Conservation (phyloP, 2,329 filamentous ascomycete genomes). For the Ustulina deusta region DNA sequence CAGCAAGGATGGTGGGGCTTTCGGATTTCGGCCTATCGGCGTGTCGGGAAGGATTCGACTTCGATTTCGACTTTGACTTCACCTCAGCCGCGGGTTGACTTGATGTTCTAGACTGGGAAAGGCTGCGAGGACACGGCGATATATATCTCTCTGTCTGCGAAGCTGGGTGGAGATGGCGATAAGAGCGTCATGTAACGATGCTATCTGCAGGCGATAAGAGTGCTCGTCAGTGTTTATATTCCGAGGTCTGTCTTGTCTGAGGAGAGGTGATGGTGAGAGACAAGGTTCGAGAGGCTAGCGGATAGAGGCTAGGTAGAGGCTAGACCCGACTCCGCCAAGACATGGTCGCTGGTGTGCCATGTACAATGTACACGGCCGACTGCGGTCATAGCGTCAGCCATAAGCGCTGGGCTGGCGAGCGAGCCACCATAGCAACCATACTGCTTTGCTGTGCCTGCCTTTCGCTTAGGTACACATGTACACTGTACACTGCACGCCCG, state of each 20-base stretch:
- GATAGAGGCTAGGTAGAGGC: slow-evolving; percentile 17
- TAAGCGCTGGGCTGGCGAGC: slow-evolving; percentile 20
- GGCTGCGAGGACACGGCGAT: slow-evolving; percentile 34
- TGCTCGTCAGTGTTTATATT: slow-evolving; percentile 19
- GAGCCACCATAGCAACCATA: slow-evolving; percentile 1
- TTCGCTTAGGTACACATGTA: slow-evolving; percentile 8
- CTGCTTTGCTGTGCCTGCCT: neutral
- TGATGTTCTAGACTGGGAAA: slow-evolving; percentile 32
- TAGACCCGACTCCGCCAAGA: slow-evolving; percentile 32
- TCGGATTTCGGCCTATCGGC: slow-evolving; percentile 28
- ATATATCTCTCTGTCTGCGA: slow-evolving; percentile 34
- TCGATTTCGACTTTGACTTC: slow-evolving; percentile 23
- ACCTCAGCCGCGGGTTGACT: slow-evolving; percentile 32
- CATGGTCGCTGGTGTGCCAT: slow-evolving; percentile 8
- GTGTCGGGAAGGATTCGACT: slow-evolving; percentile 21
- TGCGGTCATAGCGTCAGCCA: slow-evolving; percentile 19
- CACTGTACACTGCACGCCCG: neutral
- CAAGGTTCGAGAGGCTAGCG: slow-evolving; percentile 29
- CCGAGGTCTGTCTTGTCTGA: slow-evolving; percentile 18
- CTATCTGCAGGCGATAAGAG: slow-evolving; percentile 33
- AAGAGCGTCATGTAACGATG: slow-evolving; percentile 21
- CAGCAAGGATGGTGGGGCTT: slow-evolving; percentile 15
- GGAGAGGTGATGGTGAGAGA: slow-evolving; percentile 14
- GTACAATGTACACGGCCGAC: neutral
- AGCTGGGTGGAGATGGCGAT: slow-evolving; percentile 24